Conservation (phyloP, 257 asterid genomes). For the Petunia secreta region DNA sequence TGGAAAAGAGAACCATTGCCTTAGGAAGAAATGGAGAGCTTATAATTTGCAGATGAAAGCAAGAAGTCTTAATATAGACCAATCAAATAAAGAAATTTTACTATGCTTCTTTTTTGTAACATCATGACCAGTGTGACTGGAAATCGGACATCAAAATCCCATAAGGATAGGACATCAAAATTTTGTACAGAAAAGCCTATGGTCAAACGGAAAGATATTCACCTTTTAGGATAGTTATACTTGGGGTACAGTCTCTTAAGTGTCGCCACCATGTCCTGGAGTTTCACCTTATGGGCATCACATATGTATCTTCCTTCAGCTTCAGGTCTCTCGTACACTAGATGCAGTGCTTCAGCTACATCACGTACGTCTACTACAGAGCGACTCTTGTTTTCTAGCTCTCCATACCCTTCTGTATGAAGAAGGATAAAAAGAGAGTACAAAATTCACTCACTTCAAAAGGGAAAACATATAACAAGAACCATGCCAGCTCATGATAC, state of each 20-base stretch:
- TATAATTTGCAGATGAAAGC: too few species aligned
- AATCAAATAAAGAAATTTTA: background rate
- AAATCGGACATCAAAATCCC: background rate
- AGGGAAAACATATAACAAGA: too few species aligned
- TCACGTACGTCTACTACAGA: conserved; percentile 72
- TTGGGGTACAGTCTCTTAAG: conserved; percentile 56
- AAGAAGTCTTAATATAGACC: background rate
- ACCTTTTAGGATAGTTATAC: conserved; percentile 75
- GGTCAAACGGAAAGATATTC: background rate
- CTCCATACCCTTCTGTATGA: conserved; percentile 53
- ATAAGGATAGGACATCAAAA: too few species aligned
- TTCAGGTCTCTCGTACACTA: conserved; percentile 61
- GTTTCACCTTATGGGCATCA: conserved; percentile 38
- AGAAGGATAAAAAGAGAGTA: background rate
- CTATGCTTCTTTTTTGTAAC: background rate
- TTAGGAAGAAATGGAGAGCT: conserved; percentile 21
- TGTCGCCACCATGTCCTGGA: conserved; percentile 50
- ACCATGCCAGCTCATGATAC: background rate
- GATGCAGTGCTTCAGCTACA: conserved; percentile 57
- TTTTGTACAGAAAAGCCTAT: background rate
- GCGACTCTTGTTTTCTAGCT: conserved; percentile 39
- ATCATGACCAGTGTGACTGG: background rate
- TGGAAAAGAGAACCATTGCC: too few species aligned
- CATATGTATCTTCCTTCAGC: conserved; percentile 84
- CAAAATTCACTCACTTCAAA: too few species aligned